Conservation (phyloP, 331 rosid genomes). For the Quercus phellos region DNA sequence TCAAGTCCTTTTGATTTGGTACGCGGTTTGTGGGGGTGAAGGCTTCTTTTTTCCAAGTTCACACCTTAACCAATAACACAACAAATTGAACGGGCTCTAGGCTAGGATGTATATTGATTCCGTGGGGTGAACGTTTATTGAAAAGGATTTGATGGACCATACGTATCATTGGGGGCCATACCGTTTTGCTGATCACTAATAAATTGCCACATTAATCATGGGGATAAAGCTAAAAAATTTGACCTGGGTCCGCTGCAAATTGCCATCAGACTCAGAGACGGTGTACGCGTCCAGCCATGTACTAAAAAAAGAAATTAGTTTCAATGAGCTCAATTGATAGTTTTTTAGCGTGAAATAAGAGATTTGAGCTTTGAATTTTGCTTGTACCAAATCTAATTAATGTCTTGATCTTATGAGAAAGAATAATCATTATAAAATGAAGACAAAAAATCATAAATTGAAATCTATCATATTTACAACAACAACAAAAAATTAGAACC, state of each 20-base stretch:
- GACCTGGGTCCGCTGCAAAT: background rate
- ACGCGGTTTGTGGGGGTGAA: background rate
- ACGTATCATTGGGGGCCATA: background rate
- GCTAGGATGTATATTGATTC: too few relatives aligned
- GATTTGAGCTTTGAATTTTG: too few relatives aligned
- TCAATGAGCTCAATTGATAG: too few relatives aligned
- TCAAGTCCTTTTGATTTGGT: background rate
- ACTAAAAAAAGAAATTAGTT: too few relatives aligned
- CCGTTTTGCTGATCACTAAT: background rate
- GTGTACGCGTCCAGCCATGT: too few relatives aligned
- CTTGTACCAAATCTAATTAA: too few relatives aligned
- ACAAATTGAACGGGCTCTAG: background rate
- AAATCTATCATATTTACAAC: too few relatives aligned
- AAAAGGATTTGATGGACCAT: background rate
- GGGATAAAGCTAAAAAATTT: background rate
- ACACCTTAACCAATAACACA: background rate
- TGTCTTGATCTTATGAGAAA: rapidly evolving
- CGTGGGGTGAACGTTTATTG: background rate
- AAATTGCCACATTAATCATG: background rate
- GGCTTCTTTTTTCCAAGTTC: background rate
- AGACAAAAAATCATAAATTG: too few relatives aligned
- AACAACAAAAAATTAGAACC: too few relatives aligned
- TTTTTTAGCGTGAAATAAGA: too few relatives aligned
- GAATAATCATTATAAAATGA: too few relatives aligned
- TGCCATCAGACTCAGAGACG: background rate